phyloP scores from a whole-genome alignment of 2,329 filamentous ascomycete genomes.

The Dothideomycetes sp. region DNA sequence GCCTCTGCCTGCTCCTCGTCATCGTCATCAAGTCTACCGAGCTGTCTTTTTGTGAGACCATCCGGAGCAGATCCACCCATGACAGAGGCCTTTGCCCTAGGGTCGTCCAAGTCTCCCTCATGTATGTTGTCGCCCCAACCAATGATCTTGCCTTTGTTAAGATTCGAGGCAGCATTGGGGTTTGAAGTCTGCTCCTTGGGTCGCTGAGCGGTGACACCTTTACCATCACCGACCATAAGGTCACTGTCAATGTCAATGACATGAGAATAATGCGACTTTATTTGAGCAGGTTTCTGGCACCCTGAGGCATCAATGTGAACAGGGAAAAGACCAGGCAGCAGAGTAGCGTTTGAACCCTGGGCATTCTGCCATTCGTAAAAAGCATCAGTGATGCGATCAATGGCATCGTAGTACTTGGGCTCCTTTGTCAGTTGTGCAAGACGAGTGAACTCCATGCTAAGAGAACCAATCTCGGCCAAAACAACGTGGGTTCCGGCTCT shows the following conservation, averaged over 20 bases:
- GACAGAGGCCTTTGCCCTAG: slow-evolving; percentile 1
- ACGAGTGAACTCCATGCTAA: slow-evolving; percentile 82
- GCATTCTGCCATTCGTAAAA: slow-evolving; percentile 61
- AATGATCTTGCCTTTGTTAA: slow-evolving; percentile 13
- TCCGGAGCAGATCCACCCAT: background rate
- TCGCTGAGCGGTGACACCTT: background rate
- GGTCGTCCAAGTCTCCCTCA: slow-evolving; percentile 13
- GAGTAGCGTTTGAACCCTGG: slow-evolving; percentile 42
- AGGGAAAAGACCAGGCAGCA: slow-evolving; percentile 72
- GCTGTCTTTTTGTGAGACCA: slow-evolving; percentile 6
- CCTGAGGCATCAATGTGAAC: slow-evolving; percentile 68
- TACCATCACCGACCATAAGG: slow-evolving; percentile 2
- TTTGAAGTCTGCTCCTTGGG: background rate
- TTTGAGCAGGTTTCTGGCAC: slow-evolving; percentile 52
- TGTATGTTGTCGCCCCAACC: slow-evolving; percentile 14
- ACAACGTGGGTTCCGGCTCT: slow-evolving; percentile 49
- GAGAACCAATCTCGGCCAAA: slow-evolving; percentile 63
- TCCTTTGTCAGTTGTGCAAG: slow-evolving; percentile 77
- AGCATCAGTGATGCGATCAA: slow-evolving; percentile 75
- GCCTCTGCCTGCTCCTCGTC: slow-evolving; percentile 3
- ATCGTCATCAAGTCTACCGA: slow-evolving; percentile 11
- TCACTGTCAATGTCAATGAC: background rate
- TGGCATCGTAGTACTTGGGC: slow-evolving; percentile 78
- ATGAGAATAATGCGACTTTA: slow-evolving; percentile 9
- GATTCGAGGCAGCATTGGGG: slow-evolving; percentile 1